Evolutionary conservation across 352 stramenopile species (phyloP), one percentile per base, ranked within the genome.

Genomic region (Globisporangium splendens): DNA sequence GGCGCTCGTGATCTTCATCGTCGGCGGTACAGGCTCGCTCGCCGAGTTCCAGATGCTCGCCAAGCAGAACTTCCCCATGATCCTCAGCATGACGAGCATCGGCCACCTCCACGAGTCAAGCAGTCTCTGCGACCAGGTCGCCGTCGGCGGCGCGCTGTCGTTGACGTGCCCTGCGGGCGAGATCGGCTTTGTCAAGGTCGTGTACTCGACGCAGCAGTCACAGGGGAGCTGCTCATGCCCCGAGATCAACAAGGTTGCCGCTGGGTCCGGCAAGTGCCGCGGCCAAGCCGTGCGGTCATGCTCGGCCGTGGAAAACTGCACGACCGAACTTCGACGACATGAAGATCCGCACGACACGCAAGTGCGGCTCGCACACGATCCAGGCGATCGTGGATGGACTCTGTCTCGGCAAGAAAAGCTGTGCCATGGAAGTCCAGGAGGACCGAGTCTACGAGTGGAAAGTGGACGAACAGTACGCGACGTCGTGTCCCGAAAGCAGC

Each of bases 81-180:
- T 92, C n/a, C 56, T 94, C 31, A 77, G 80, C 41, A 79, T 94
- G 69, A 91, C 84, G 38, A 92, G 74, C 46, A 87, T 94, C 56
- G 84, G 84, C 0, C 83, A 92, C 62, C 65, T 94, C n/a, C 72
- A 64, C 8, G 75, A 92, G 42, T 77, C 80, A 10, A 86, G 68
- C 38, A 90, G 69, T 62, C 59, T 79, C 31, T 94, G 84, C 49
- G 79, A 88, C 50, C 84, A 94, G 51, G 78, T 80, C 28, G 13
- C 75, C 1, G 52, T 70, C 2, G 83, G 79, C 46, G 65, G 70
- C 0, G 56, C 68, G 44, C 56, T 94, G 10, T 84, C 77, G 18
- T 65, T 94, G 12, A 66, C 77, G 15, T 94, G 84, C 50, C 67
- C 80, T 1, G 75, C 82, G 0, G 82, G 84, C 44, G 77, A 89